Evolutionary conservation across 2,329 filamentous ascomycete species (phyloP), one percentile per base, ranked within the genome.

Genomic region (Pseudogymnoascus sp.): DNA sequence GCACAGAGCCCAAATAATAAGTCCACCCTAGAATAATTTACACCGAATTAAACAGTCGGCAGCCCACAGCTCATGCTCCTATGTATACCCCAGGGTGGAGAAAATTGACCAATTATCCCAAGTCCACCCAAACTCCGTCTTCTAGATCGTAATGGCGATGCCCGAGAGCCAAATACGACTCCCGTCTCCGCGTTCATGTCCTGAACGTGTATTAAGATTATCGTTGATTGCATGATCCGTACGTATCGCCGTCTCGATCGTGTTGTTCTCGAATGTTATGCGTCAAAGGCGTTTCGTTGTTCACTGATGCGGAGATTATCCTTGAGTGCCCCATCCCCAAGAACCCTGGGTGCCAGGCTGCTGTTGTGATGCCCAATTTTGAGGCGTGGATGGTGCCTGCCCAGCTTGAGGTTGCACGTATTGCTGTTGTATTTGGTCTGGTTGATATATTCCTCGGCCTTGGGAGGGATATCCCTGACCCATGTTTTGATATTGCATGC

Each of bases 371-470:
- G 72, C 67, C 73, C 73, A 75, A n/a, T 67, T 70, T 59, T 72
- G 71, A 59, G 63, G 61, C 6, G 68, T 69, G 61, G 70, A 63
- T 62, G 73, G 72, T 63, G 71, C 66, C 14, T 68, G 71, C 31
- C 70, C 69, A 12, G 85, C 75, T 69, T 81, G 75, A 75, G 86
- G 80, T 70, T 88, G 85, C 84, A 91, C 83, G 77, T 88, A 89
- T 71, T 87, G 83, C 61, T 86, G 79, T 3, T 84, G 82, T 1
- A 84, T 86, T 74, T 87, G 84, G 56, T 89, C 86, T 28, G 84
- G 76, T 16, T 83, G 77, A 68, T 86, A 87, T 70, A 88, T 83
- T 61, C 79, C 80, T 68, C 85, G 83, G 6, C 80, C 78, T 26
- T 81, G 78, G n/a, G 78, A 76, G 26, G 80, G 76, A 69, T 85